phyloP scores from a whole-genome alignment of 164 flowering plant genomes.

The Litsea cubeba region DNA sequence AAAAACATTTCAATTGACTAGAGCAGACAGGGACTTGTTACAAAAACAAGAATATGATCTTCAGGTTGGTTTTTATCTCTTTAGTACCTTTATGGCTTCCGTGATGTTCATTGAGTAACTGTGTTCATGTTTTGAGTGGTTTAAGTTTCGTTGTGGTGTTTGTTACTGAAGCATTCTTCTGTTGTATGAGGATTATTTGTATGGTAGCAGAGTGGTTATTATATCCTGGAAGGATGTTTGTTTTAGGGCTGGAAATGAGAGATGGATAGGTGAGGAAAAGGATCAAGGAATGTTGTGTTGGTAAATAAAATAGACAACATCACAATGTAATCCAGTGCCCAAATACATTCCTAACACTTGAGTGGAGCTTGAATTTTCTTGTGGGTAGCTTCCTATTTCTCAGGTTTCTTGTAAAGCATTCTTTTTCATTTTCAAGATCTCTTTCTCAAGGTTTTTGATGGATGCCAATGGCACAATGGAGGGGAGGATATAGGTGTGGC shows the following conservation, averaged over 20 bases:
- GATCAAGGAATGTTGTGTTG: neutral
- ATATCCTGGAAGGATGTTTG: neutral
- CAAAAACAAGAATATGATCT: conserved; percentile 70
- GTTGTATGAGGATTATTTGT: neutral
- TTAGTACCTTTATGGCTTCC: neutral
- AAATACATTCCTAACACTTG: too few relatives aligned
- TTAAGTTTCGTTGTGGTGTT: neutral
- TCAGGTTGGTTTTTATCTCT: conserved; percentile 49
- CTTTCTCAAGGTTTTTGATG: too few relatives aligned
- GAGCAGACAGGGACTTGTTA: conserved; percentile 67
- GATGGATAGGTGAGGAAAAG: neutral
- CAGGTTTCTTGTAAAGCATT: too few relatives aligned
- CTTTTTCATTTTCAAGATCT: too few relatives aligned
- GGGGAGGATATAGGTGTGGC: too few relatives aligned
- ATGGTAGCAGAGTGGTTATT: neutral
- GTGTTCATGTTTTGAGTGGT: neutral
- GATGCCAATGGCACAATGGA: too few relatives aligned
- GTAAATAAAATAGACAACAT: neutral
- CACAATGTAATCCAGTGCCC: neutral
- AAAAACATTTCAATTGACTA: conserved; percentile 73
- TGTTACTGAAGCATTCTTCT: neutral
- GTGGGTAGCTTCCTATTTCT: too few relatives aligned
- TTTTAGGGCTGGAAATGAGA: neutral
- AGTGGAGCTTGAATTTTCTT: too few relatives aligned
- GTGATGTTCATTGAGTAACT: neutral